These are phyloP conservation scores for Trichoderma cornu-damae DNA, from an alignment of 2,329 filamentous ascomycete genomes.

Conservation along the genomic window DNA sequence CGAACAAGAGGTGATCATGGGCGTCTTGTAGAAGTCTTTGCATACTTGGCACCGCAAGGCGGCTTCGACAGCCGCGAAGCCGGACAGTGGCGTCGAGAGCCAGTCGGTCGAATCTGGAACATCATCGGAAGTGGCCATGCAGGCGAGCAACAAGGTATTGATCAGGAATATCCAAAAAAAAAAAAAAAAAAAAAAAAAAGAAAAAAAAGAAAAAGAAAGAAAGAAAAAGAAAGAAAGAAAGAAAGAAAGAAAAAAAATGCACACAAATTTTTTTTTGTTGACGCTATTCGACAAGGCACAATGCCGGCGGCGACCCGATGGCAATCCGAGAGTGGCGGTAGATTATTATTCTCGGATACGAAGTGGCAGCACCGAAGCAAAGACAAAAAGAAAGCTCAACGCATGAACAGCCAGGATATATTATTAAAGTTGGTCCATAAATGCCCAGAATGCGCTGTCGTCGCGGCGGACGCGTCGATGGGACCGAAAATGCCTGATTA, in stretches of 20 bases:
- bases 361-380: background rate
- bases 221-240: background rate
- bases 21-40: constrained; percentile 94
- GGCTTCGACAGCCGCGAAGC: constrained; percentile 68
- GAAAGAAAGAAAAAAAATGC: too few species aligned
- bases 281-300: background rate
- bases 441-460: background rate
- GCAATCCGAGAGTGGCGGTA: background rate
- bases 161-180: constrained; percentile 2
- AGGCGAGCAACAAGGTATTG: background rate
- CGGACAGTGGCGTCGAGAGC: constrained; percentile 63
- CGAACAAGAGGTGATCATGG: constrained; percentile 89
- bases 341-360: background rate
- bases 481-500: background rate
- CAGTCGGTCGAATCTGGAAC: constrained; percentile 81
- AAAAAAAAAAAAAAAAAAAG: background rate
- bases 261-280: background rate
- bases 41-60: constrained; percentile 92
- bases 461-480: constrained; percentile 18
- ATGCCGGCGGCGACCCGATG: background rate
- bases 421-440: background rate
- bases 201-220: background rate
- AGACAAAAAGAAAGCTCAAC: background rate
- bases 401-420: background rate
- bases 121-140: constrained; percentile 25